Evolutionary conservation across 495 filamentous ascomycete genomes (phyloP).

Genomic region (Massariosphaeria phaeospora): DNA sequence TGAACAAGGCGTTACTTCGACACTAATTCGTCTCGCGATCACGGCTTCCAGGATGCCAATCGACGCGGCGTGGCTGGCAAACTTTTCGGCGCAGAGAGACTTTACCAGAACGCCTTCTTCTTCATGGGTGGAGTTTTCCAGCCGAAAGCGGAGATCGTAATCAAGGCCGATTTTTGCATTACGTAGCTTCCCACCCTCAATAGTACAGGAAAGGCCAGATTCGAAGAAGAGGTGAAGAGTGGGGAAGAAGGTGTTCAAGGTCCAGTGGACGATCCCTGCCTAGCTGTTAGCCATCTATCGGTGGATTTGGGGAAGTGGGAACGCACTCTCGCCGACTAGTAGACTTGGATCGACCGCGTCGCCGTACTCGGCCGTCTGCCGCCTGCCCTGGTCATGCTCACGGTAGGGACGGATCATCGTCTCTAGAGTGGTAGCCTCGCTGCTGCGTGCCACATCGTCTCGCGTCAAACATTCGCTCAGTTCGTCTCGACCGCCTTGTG

Average conservation of each 20-base stretch:
- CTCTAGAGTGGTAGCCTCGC: slow-evolving; percentile 4
- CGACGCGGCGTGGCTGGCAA: background rate
- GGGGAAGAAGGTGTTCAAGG: slow-evolving; percentile 18
- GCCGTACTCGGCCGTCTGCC: background rate
- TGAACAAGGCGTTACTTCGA: no score
- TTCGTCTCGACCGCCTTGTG: background rate
- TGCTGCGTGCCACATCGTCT: slow-evolving; percentile 1
- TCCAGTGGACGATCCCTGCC: slow-evolving; percentile 6
- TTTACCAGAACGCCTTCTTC: background rate
- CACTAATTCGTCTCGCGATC: background rate
- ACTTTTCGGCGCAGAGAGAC: background rate
- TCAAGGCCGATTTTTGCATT: slow-evolving; percentile 7
- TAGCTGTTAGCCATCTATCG: background rate
- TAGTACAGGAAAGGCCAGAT: slow-evolving; percentile 17
- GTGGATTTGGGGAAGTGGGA: background rate
- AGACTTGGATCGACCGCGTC: background rate
- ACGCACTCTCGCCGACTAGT: slow-evolving; percentile 10
- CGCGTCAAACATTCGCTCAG: background rate
- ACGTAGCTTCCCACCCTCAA: background rate
- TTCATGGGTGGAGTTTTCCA: slow-evolving; percentile 11
- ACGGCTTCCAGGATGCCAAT: slow-evolving; percentile 4
- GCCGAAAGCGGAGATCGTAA: slow-evolving; percentile 6
- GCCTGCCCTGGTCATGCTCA: background rate
- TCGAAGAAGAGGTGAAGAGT: slow-evolving; percentile 14
- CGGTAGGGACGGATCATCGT: background rate